Base-by-base conservation (phyloP, 371 early-diverging fungal species). In the Nematocida parisii region DNA sequence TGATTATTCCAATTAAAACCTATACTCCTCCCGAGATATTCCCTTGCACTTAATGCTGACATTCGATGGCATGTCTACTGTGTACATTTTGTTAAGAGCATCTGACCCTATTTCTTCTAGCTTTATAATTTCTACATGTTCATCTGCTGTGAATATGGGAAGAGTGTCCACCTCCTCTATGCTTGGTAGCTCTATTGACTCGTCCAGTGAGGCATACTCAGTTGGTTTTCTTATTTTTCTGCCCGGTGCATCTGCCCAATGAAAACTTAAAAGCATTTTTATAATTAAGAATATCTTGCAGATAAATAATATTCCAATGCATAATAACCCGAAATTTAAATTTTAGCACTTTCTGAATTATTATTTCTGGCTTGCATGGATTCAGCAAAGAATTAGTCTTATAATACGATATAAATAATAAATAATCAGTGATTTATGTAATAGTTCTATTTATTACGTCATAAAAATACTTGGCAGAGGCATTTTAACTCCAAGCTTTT, bases 131-230 rank as follows among this genome's bases (percentile, higher is more conserved):
- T 74, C 74, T 39, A 5, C 15, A 40, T 55, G 27, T 55, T 74
- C 56, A 9, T 11, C 9, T 13, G 18, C n/a, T 6, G 22, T 22
- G 22, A 47, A 33, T 7, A 20, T 45, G 0, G 74, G 74, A 18
- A 74, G 64, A 54, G 7, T 39, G 24, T 74, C 74, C 27, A 74
- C 66, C 13, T 74, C 74, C 42, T 74, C 74, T 40, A 74, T 13
- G 24, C 18, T 42, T 20, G 74, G 74, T 20, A 74, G 47, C 5
- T 58, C 44, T 13, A 74, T 15, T 18, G 50, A 9, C 9, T 74
- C 74, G 4, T 74, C 74, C 15, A 74, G 42, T 7, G 61, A n/a
- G 11, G 54, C 45, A 24, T 45, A 54, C 50, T 56, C 55, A 1
- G 42, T 64, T 15, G 64, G 64, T 6, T 64, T 64, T 22, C 6